phyloP scores from a whole-genome alignment of 2,329 filamentous ascomycete species.

The Epichloe bromicola region DNA sequence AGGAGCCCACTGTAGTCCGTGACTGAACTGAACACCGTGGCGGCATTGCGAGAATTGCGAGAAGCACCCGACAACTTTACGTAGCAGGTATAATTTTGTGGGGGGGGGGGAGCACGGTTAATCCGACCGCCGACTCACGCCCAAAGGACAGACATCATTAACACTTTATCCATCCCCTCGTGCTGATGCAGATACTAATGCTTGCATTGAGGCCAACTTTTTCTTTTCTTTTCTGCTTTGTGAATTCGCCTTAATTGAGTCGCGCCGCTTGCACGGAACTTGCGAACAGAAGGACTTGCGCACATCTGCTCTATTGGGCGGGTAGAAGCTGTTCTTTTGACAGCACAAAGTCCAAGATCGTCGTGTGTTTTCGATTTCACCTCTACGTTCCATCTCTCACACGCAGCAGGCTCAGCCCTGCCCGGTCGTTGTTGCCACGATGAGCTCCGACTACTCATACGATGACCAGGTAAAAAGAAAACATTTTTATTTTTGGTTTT shows the following conservation, averaged over 20 bases:
- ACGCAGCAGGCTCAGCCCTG: constrained; percentile 23
- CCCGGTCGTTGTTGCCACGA: constrained; percentile 33
- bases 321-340: neutral
- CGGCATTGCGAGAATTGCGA: constrained; percentile 8
- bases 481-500: neutral
- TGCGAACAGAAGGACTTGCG: neutral
- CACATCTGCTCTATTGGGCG: neutral
- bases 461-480: constrained; percentile 61
- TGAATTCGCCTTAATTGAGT: neutral
- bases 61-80: neutral
- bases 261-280: neutral
- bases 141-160: constrained; percentile 5
- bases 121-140: constrained; percentile 18
- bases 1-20: too few relatives aligned
- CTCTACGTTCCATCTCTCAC: neutral
- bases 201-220: neutral
- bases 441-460: constrained; percentile 95
- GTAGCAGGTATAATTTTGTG: neutral
- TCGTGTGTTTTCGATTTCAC: neutral
- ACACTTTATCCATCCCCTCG: neutral
- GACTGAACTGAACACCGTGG: constrained; percentile 19
- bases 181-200: neutral
- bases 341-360: neutral
- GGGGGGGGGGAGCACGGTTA: constrained; percentile 15
- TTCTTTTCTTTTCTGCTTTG: neutral